Evolutionary conservation across 2,329 filamentous ascomycete species (phyloP), one percentile per base, ranked within the genome.

Genomic region (Ciborinia camelliae): DNA sequence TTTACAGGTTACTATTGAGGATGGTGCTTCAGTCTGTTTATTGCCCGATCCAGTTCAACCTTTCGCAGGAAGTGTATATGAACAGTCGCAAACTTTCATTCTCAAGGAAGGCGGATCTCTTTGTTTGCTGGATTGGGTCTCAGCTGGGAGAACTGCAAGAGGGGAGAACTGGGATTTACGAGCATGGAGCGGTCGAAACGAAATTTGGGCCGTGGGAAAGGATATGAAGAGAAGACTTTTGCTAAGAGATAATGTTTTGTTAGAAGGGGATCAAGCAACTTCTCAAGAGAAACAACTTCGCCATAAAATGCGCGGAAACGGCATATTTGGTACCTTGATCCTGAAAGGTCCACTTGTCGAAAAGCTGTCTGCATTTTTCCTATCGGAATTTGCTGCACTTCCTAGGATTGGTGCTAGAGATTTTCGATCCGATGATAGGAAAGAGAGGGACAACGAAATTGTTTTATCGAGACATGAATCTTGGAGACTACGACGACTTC

Each of bases 11-110:
- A 75, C 76, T 3, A 77, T 90, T 61, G 78, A 80, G 30, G 71
- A 79, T 18, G 79, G 77, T 28, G 84, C 81, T 8, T 83, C 81
- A 0, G 79, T 90, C 18, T 89, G 87, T 72, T 80, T 90, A 67
- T 83, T 98, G 14, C 95, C 95, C 0, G 95, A 99, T 75, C 95
- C 95, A 0, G 90, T 96, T 3, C 94, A 97, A 75, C 95, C 95
- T 0, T 98, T 96, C 75, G 87, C 86, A 67, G 84, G 86, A 68
- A 96, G 91, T 73, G 85, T 90, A 51, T 98, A 97, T 77, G 86
- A 90, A 71, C 95, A 98, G 77, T 83, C 81, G 20, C 95, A 98
- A 76, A 83, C 86, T 26, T 97, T 97, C 76, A 83, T 83, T 43
- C 77, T 89, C 59, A 80, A 80, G 9, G 77, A 79, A 10, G 77